These are phyloP conservation scores for Ganoderma multipileum DNA, from an alignment of 1,284 basidiomycete species.

Conservation along the genomic window DNA sequence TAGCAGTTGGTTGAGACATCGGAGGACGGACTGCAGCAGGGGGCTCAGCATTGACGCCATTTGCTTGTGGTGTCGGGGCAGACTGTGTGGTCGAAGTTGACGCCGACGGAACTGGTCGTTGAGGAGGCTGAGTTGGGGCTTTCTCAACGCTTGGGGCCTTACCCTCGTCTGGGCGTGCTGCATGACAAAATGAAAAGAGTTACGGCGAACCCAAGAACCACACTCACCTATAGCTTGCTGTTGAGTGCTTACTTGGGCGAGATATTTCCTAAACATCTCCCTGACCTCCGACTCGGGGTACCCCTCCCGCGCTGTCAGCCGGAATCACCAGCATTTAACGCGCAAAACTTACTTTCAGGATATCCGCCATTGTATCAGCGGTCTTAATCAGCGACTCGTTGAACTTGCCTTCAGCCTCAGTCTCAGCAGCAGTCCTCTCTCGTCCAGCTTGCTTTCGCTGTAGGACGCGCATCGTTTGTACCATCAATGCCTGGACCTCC, in stretches of 20 bases:
- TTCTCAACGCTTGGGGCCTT: not conserved
- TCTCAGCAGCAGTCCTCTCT: not conserved
- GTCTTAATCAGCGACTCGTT: not conserved
- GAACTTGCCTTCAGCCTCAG: not conserved
- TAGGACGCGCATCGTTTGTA: not conserved
- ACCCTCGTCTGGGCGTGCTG: not conserved
- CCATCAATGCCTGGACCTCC: not conserved
- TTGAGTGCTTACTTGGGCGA: not conserved
- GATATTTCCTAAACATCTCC: not conserved
- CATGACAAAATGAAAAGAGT: not conserved
- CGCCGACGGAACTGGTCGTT: not conserved
- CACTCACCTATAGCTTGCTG: not conserved
- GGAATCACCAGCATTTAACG: not conserved
- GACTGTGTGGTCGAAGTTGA: not conserved
- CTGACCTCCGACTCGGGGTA: not conserved
- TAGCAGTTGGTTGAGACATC: not conserved
- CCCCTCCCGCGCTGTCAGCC: not conserved
- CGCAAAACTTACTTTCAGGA: not conserved
- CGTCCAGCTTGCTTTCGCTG: not conserved
- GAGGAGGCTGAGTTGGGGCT: not conserved
- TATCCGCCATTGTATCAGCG: not conserved
- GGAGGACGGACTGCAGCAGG: not conserved
- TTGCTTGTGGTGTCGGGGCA: not conserved
- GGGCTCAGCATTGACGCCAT: not conserved
- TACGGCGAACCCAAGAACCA: not conserved